Conservation (phyloP, 2,329 filamentous ascomycete species). For the Alternaria consortialis region DNA sequence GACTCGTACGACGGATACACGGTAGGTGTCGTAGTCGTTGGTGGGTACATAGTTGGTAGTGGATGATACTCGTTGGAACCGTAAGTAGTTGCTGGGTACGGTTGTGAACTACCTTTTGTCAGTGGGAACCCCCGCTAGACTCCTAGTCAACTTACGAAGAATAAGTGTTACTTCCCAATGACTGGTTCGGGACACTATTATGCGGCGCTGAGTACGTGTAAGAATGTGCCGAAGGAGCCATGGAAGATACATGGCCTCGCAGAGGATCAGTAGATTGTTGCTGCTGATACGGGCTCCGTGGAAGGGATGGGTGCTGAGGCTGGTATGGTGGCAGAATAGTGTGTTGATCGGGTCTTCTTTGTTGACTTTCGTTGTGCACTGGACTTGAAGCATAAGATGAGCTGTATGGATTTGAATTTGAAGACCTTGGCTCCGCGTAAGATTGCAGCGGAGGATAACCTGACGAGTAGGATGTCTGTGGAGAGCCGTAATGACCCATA, state of each 20-base stretch:
- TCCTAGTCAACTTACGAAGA: constrained; percentile 39
- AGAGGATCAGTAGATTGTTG: constrained; percentile 41
- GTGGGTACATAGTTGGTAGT: constrained; percentile 50
- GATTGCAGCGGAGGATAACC: constrained; percentile 43
- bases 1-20: constrained; percentile 46
- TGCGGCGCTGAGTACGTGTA: constrained; percentile 48
- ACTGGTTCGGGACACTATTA: constrained; percentile 39
- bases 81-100: constrained; percentile 48
- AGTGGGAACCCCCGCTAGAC: constrained; percentile 11
- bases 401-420: constrained; percentile 40
- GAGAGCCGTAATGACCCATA: constrained; percentile 48
- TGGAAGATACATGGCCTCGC: constrained; percentile 40
- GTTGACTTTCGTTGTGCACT: constrained; percentile 32
- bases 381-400: constrained; percentile 42
- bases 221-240: constrained; percentile 36
- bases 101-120: constrained; percentile 34
- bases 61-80: constrained; percentile 45
- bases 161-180: constrained; percentile 44
- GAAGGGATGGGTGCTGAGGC: constrained; percentile 34
- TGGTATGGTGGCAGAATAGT: constrained; percentile 44
- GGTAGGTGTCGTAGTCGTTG: constrained; percentile 42
- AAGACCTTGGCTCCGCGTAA: constrained; percentile 41
- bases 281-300: constrained; percentile 47
- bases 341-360: constrained; percentile 42
- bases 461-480: constrained; percentile 43